Base-by-base conservation (phyloP, 495 filamentous ascomycete genomes). In the Pseudotulostoma volvatum region DNA sequence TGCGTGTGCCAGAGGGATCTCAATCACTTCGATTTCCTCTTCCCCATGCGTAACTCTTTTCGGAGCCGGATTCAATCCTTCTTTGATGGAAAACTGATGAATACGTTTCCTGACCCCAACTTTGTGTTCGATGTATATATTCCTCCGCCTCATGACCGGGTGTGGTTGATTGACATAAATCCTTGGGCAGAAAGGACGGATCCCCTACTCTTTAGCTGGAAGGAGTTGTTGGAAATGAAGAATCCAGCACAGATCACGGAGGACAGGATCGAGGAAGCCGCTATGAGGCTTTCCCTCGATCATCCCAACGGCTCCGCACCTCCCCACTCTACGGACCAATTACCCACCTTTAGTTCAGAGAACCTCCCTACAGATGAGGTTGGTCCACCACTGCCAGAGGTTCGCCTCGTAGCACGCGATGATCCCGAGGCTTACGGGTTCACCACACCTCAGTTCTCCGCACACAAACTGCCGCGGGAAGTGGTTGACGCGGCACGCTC, bases 161-260 rank as follows among this genome's bases (percentile, higher is more conserved):
- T 92, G 0, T 79, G 87, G 64, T 61, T 99, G 18, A 76, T 96
- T 23, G 90, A 99, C 53, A 76, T 99, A 37, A 96, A 99, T 45
- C 84, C 90, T 0, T 99, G 90, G 82, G 92, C 90, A 8, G 76
- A 72, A 37, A 57, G 84, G 39, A 99, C 90, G 0, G 90, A 99
- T 54, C 74, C 83, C 7, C 53, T 95, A 33, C 60, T 96, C 11
- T 99, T 95, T 52, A 78, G 75, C 37, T 99, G 90, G 90, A 42
- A 79, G 40, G 92, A 96, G 59, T 65, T 99, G 13, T 53, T 99
- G 45, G 71, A 62, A 0, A 69, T 84, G 63, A 61, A 71, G 17
- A 74, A 81, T 13, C 74, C 59, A 11, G 32, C 60, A 37, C 13
- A 14, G 39, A 28, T 11, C 23, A 28, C 23, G 23, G 23, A 28